Percentiles rank a stretch among this genome's conserved stretches.
These are phyloP conservation scores for Rosa multiflora DNA, from an alignment of 306 rosid species.

Conservation along the genomic window DNA sequence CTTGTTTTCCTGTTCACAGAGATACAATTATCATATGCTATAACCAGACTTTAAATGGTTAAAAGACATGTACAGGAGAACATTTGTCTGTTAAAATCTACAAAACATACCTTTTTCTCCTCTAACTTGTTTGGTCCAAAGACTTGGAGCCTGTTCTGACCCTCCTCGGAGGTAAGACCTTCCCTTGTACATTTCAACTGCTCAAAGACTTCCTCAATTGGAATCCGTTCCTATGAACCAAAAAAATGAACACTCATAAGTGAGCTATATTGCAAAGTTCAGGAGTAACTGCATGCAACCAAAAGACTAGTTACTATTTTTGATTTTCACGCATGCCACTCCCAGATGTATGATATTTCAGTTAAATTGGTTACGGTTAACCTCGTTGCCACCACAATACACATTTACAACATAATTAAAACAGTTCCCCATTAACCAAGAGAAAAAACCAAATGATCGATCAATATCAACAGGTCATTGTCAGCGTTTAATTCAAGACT, in stretches of 20 bases:
- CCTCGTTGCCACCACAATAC: not conserved
- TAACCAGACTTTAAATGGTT: not conserved
- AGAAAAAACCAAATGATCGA: not conserved
- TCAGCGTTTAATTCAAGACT: not conserved
- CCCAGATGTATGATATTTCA: not conserved
- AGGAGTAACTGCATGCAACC: constrained; percentile 4
- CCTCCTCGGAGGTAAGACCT: constrained; percentile 82
- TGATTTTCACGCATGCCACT: not conserved
- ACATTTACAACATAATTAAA: not conserved
- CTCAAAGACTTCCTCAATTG: constrained; percentile 91
- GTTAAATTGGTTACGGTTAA: not conserved
- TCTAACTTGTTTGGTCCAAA: constrained; percentile 98
- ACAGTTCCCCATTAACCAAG: not conserved
- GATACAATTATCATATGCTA: constrained; percentile 15
- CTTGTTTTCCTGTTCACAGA: constrained; percentile 76
- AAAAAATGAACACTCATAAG: not conserved
- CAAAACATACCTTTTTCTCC: constrained; percentile 70
- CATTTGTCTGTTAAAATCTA: not conserved
- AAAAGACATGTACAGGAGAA: not conserved
- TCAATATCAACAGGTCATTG: not conserved
- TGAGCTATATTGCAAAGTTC: not conserved
- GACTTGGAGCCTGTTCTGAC: constrained; percentile 79
- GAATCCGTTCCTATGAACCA: constrained; percentile 67
- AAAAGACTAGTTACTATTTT: not conserved
- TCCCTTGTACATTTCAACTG: constrained; percentile 79